Evolutionary conservation across 345 rosid species (phyloP).

Genomic region (Populus deltoides): DNA sequence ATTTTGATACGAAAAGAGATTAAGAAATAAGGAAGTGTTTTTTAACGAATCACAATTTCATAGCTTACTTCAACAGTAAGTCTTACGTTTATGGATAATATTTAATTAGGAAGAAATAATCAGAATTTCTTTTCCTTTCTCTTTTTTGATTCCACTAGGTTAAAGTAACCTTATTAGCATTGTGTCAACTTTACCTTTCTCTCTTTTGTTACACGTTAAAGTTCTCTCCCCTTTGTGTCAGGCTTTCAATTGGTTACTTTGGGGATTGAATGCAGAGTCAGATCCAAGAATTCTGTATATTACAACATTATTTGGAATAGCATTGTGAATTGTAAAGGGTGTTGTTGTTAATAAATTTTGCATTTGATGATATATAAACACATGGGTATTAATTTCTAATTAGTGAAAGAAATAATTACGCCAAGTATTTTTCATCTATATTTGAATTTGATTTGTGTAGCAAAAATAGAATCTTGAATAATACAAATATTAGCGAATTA

Average conservation of each 20-base stretch:
- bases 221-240: background rate
- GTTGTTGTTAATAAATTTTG: too few species aligned
- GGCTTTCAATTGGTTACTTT: slow-evolving; percentile 20
- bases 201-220: slow-evolving; percentile 22
- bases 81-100: too few species aligned
- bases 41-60: background rate
- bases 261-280: slow-evolving; percentile 23
- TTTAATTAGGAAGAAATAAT: too few species aligned
- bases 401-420: too few species aligned
- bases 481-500: too few species aligned
- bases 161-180: slow-evolving; percentile 23
- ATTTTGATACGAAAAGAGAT: background rate
- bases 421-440: too few species aligned
- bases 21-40: background rate
- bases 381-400: too few species aligned
- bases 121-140: too few species aligned
- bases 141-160: slow-evolving; percentile 38
- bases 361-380: too few species aligned
- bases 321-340: background rate
- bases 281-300: background rate
- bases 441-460: too few species aligned
- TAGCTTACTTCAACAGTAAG: too few species aligned
- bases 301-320: background rate
- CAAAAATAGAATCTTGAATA: too few species aligned
- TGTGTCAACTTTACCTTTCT: slow-evolving; percentile 1